Conservation (phyloP, 257 asterid species). For the Nicotiana attenuata region DNA sequence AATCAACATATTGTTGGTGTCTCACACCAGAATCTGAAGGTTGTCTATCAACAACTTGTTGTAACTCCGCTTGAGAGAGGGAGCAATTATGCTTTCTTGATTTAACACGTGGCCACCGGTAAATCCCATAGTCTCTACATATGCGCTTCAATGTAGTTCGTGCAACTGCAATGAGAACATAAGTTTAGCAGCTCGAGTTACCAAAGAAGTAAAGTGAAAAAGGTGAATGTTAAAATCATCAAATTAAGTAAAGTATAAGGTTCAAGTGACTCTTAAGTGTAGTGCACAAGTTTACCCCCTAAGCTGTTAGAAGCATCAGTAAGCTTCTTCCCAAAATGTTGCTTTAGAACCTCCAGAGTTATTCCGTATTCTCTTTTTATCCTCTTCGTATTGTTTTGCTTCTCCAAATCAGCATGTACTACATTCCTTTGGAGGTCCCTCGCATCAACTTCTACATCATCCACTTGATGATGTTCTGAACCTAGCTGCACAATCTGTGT, state of each 20-base stretch:
- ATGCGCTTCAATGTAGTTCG: constrained; percentile 11
- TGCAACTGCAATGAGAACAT: constrained; percentile 1
- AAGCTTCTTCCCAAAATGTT: constrained; percentile 15
- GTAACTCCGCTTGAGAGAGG: background rate
- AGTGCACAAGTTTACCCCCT: constrained; percentile 4
- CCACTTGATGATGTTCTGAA: too few species aligned
- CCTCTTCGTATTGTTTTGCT: too few species aligned
- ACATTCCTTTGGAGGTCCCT: too few species aligned
- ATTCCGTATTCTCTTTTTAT: background rate
- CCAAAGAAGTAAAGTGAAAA: background rate
- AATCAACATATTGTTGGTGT: too few species aligned
- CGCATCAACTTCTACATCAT: too few species aligned
- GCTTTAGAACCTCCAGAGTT: constrained; percentile 15
- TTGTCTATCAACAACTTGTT: background rate
- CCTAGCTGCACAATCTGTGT: too few species aligned
- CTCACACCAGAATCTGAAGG: too few species aligned
- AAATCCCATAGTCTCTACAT: constrained; percentile 2
- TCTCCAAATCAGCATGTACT: too few species aligned
- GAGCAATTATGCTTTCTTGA: background rate
- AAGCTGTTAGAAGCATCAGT: constrained; percentile 12
- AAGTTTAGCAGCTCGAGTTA: background rate
- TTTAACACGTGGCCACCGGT: background rate
- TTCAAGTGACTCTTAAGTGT: background rate
- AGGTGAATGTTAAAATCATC: background rate
- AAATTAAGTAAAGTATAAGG: background rate